Evolutionary conservation across 1,139 yeast species (phyloP).

Genomic region (Suhomyces maxii): DNA sequence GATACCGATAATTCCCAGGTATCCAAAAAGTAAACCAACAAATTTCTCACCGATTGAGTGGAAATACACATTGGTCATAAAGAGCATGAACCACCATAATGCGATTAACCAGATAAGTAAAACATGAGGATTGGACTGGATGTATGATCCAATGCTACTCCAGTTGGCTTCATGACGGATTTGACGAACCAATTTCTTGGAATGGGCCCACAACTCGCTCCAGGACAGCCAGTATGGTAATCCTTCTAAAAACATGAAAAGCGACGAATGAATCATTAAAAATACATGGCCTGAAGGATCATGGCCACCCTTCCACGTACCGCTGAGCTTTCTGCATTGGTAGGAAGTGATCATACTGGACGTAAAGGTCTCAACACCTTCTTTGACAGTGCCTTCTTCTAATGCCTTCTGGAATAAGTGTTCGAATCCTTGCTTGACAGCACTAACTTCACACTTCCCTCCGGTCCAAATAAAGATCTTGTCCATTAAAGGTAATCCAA

Average conservation of each 20-base stretch:
- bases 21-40: slow-evolving; percentile 65
- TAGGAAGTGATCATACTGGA: slow-evolving; percentile 41
- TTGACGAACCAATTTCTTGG: background rate
- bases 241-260: slow-evolving; percentile 69
- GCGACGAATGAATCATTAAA: slow-evolving; percentile 67
- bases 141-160: slow-evolving; percentile 6
- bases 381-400: slow-evolving; percentile 1
- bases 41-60: slow-evolving; percentile 77
- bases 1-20: slow-evolving; percentile 42
- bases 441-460: slow-evolving; percentile 57
- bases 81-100: slow-evolving; percentile 85
- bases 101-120: slow-evolving; percentile 44
- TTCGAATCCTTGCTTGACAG: slow-evolving; percentile 6
- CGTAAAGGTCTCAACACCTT: slow-evolving; percentile 17
- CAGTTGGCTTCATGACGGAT: background rate
- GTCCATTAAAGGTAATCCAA: slow-evolving; percentile 90
- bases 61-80: slow-evolving; percentile 82
- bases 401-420: slow-evolving; percentile 6
- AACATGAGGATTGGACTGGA: slow-evolving; percentile 43
- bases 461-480: slow-evolving; percentile 77
- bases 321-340: slow-evolving; percentile 61
- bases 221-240: slow-evolving; percentile 38
- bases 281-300: slow-evolving; percentile 97
- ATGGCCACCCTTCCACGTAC: slow-evolving; percentile 88
- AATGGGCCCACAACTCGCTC: slow-evolving; percentile 6